Evolutionary conservation across 1,284 basidiomycete species (phyloP).

Genomic region (Trichosporon asahii): DNA sequence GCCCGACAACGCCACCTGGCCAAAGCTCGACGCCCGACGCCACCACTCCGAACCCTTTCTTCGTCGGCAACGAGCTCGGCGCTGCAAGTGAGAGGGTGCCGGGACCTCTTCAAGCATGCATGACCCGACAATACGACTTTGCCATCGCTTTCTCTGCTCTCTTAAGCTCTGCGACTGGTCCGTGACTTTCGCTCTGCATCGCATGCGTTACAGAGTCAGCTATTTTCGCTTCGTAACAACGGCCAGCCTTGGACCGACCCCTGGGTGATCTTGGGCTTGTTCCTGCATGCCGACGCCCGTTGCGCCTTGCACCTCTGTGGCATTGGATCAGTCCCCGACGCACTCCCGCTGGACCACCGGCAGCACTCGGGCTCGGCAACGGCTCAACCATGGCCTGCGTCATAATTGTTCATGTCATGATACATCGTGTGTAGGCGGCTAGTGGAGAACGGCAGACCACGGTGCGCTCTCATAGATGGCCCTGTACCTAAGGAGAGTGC

Average conservation of each 20-base stretch:
- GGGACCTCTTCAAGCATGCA: not conserved
- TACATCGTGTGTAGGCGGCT: not conserved
- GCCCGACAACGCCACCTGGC: not conserved
- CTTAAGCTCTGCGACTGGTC: not conserved
- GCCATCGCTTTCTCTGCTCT: not conserved
- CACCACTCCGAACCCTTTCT: not conserved
- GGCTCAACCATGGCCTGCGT: too few relatives aligned
- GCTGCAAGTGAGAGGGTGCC: not conserved
- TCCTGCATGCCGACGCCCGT: not conserved
- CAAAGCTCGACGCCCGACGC: not conserved
- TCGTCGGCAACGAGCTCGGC: not conserved
- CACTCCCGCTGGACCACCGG: too few relatives aligned
- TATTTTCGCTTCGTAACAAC: not conserved
- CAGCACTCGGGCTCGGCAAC: not conserved
- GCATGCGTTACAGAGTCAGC: not conserved
- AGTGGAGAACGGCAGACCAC: conserved; percentile 24
- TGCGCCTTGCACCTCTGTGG: not conserved
- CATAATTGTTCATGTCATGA: not conserved
- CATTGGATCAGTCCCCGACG: not conserved
- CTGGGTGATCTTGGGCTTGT: not conserved
- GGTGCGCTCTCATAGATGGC: conserved; percentile 32
- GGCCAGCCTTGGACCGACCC: not conserved
- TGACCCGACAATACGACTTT: not conserved
- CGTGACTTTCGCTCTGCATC: not conserved
- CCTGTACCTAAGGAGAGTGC: conserved; percentile 34